Conservation (phyloP, 352 stramenopile species). For the Phytophthora sp. region DNA sequence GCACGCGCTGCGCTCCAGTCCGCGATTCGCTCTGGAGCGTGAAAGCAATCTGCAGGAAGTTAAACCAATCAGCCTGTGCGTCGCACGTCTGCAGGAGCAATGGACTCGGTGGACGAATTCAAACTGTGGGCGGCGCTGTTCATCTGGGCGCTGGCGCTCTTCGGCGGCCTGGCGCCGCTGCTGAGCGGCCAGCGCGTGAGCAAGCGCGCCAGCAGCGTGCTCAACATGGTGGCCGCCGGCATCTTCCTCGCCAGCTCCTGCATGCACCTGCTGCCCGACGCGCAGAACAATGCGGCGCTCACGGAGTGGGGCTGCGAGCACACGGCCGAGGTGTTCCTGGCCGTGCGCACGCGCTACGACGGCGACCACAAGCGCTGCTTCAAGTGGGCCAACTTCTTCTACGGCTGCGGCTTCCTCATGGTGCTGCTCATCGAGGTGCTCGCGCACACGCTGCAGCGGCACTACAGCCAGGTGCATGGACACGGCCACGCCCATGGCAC, state of each 20-base stretch:
- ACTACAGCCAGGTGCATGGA: slow-evolving; percentile 34
- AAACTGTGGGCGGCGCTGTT: slow-evolving; percentile 63
- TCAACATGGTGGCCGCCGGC: slow-evolving; percentile 84
- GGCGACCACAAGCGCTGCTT: slow-evolving; percentile 58
- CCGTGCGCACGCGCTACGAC: slow-evolving; percentile 32
- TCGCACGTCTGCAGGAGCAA: too few relatives aligned
- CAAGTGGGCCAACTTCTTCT: slow-evolving; percentile 85
- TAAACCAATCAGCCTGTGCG: too few relatives aligned
- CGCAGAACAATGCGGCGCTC: slow-evolving; percentile 69
- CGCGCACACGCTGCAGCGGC: slow-evolving; percentile 64
- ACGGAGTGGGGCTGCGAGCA: slow-evolving; percentile 47
- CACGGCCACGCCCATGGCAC: slow-evolving; percentile 14
- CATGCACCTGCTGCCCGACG: slow-evolving; percentile 83
- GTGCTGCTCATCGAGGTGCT: slow-evolving; percentile 78
- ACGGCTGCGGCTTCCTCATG: slow-evolving; percentile 73
- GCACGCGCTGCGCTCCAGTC: slow-evolving; percentile 16
- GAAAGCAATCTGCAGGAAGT: too few relatives aligned
- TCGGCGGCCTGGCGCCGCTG: slow-evolving; percentile 61
- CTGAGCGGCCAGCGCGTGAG: slow-evolving; percentile 43
- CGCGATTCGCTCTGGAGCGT: slow-evolving; percentile 15
- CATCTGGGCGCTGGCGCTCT: slow-evolving; percentile 65
- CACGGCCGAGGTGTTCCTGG: slow-evolving; percentile 40
- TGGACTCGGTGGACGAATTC: slow-evolving; percentile 63
- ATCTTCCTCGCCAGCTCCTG: slow-evolving; percentile 83
- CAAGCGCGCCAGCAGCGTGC: slow-evolving; percentile 52